These are phyloP conservation scores for Amesomyces nigricolor DNA, from an alignment of 2,329 filamentous ascomycete species.

Conservation along the genomic window DNA sequence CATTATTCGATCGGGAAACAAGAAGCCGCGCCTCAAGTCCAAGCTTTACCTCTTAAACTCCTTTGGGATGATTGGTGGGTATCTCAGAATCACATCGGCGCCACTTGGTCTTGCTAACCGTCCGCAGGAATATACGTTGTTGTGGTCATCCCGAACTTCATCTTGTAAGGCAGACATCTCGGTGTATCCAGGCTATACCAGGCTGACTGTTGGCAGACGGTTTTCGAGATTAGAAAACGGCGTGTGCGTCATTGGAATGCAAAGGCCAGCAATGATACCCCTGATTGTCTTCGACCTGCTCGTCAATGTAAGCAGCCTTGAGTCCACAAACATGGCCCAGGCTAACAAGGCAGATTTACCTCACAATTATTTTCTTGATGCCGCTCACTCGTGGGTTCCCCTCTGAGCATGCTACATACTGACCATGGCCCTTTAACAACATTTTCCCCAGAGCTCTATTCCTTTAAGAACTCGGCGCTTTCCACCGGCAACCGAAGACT, in stretches of 20 bases:
- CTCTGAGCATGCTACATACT: too few species aligned
- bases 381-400: conserved; percentile 47
- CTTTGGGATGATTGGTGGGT: conserved; percentile 48
- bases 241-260: conserved; percentile 57
- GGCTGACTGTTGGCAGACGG: conserved; percentile 37
- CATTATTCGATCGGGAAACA: conserved; percentile 51
- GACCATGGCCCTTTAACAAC: too few species aligned
- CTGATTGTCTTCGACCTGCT: conserved; percentile 56
- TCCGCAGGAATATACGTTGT: conserved; percentile 37
- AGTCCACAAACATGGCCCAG: background rate
- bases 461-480: conserved; percentile 44
- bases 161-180: conserved; percentile 44
- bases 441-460: conserved; percentile 43
- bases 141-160: conserved; percentile 53
- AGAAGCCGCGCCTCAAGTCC: conserved; percentile 48
- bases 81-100: background rate
- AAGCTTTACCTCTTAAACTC: conserved; percentile 57
- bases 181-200: background rate
- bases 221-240: conserved; percentile 51
- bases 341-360: conserved; percentile 41
- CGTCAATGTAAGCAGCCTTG: conserved; percentile 43
- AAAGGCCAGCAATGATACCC: conserved; percentile 52
- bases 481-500: conserved; percentile 40
- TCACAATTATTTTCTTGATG: conserved; percentile 58
- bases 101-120: conserved; percentile 17